Base-by-base conservation (phyloP, 2,329 filamentous ascomycete species). In the Aspergillus sp. region DNA sequence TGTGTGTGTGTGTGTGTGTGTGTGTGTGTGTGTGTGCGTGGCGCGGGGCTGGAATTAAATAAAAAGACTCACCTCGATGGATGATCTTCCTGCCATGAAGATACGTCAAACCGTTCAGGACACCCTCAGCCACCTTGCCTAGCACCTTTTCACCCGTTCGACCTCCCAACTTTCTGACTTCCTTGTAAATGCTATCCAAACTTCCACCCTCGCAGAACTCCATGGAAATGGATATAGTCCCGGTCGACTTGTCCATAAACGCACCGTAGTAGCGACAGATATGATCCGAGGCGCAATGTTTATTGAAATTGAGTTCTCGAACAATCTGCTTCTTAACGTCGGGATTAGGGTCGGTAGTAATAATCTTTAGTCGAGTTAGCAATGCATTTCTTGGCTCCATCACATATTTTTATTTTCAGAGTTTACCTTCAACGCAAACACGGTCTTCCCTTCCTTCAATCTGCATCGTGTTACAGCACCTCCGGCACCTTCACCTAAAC, bases 291-390 rank as follows among this genome's bases (percentile, higher is more conserved):
- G 88, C 89, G 65, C 93, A 97, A 56, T 90, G 88, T 70, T 96
- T 96, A 77, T 98, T 98, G 77, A 97, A 98, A 52, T 87, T 88
- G 45, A 98, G 77, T 67, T 98, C 93, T 62, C 93, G 86, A 50
- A 97, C 81, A 58, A 98, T 98, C 70, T 98, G 93, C 66, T 94
- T 96, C 76, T 96, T 97, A 51, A 97, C 88, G 64, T 96, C 91
- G 8, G 93, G 91, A 58, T 98, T 93, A 2, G 93, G 93, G 64
- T 97, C 94, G 32, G 93, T 96, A 2, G 93, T 98, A 64, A 98
- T 98, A 62, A 98, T 86, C 91, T 94, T 52, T 2, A 47, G 58
- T 53, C 43, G 19, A 19, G 19, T 54, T 46, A 54, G 50, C 39
- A 19, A 19, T 19, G 19, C 19, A 19, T 19, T 19, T 19, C 19